Base-by-base conservation (phyloP, 768 basidiomycete genomes). In the Suillus clintonianus region DNA sequence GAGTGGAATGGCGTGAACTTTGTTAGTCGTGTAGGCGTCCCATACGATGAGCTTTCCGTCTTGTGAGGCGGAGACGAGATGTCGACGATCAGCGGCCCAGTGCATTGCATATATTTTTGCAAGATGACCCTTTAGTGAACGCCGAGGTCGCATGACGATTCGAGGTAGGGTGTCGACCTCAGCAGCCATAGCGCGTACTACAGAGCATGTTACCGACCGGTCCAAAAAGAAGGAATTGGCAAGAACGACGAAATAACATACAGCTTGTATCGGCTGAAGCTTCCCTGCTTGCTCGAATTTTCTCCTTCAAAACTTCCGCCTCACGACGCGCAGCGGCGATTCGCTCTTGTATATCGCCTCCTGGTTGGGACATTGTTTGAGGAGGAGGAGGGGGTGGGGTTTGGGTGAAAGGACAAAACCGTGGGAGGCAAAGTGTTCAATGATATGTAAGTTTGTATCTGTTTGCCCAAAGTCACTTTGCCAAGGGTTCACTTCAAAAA, bases 51-150 rank as follows among this genome's bases (percentile, higher is more conserved):
- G 87, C 78, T 99, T 99, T 60, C 97, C 97, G 74, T 99, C 97
- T 76, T 99, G 97, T 3, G 97, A 99, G n/a, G 97, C 97, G 17
- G 97, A 99, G 41, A 99, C 97, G 65, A 99, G 88, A 82, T 99
- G 97, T 71, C 97, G 86, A 72, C 95, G 88, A 82, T 99, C 97
- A 59, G 92, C 89, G 39, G 97, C 92, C 97, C 97, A 99, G 78
- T 99, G 97, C 93, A 99, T 97, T 55, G 97, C 97, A 77, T 99
- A 99, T 74, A 99, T 99, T 85, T 99, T 99, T 65, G 97, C 97
- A 59, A 99, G 88, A 79, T 99, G 97, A 32, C 97, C 97, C 73
- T 95, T 90, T 70, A 99, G 89, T 66, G 94, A 92, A 69, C 97
- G 91, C 63, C 97, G 88, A 60, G 95, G 93, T 70, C 94, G 92